Conservation (phyloP, 2,329 filamentous ascomycete species). For the Fusarium sp. region DNA sequence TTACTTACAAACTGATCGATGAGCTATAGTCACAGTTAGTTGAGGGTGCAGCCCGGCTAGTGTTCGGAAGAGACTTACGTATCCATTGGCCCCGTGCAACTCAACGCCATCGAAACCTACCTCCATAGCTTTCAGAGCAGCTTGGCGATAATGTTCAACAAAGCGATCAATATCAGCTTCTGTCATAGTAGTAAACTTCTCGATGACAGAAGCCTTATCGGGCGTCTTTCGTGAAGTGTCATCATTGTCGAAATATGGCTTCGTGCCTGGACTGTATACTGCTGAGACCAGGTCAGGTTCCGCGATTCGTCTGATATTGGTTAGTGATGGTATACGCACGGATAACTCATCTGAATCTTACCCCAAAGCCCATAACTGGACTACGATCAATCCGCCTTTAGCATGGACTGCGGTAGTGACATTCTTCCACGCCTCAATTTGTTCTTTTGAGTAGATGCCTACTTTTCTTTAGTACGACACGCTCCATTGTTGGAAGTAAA, state of each 20-base stretch:
- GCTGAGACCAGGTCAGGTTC: constrained; percentile 24
- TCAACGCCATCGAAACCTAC: constrained; percentile 71
- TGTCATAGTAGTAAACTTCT: constrained; percentile 58
- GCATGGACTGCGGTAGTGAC: constrained; percentile 72
- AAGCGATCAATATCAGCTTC: constrained; percentile 71
- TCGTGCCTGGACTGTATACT: constrained; percentile 27
- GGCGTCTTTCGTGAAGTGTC: not conserved
- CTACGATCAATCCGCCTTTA: constrained; percentile 69
- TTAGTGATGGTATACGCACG: not conserved
- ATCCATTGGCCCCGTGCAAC: constrained; percentile 67
- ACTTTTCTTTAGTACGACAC: not conserved
- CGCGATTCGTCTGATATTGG: constrained; percentile 16
- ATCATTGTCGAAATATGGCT: constrained; percentile 1
- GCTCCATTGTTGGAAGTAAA: not conserved
- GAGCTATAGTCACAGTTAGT: constrained; percentile 16
- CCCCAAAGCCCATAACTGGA: constrained; percentile 72
- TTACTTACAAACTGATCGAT: constrained; percentile 66
- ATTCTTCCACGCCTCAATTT: constrained; percentile 69
- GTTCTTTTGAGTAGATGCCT: constrained; percentile 65
- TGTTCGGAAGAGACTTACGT: constrained; percentile 52
- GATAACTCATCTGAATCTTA: constrained; percentile 53
- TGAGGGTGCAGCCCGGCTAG: rapidly evolving
- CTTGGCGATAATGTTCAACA: constrained; percentile 67
- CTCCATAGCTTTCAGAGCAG: constrained; percentile 65
- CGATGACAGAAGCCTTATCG: constrained; percentile 48